These are phyloP conservation scores for Albugo laibachii DNA, from an alignment of 352 stramenopile species.

Conservation along the genomic window DNA sequence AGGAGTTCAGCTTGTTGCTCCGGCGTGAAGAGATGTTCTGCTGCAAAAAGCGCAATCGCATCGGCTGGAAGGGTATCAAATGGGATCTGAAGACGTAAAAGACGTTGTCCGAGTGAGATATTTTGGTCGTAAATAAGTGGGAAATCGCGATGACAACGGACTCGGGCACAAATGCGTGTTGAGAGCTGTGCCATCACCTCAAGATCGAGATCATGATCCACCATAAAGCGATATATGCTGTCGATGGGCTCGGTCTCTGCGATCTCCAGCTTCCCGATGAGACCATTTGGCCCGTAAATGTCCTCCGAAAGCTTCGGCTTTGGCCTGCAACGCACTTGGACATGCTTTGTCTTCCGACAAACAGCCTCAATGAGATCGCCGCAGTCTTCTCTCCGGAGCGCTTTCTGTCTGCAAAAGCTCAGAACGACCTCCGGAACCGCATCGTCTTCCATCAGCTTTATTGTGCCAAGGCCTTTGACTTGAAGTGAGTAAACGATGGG, in stretches of 20 bases:
- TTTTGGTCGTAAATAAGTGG: constrained; percentile 30
- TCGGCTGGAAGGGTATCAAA: too few relatives aligned
- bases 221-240: constrained; percentile 43
- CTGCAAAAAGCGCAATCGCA: too few relatives aligned
- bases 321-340: constrained; percentile 17
- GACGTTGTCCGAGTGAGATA: constrained; percentile 7
- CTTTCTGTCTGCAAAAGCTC: constrained; percentile 16
- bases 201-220: constrained; percentile 20
- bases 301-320: constrained; percentile 27
- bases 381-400: constrained; percentile 11
- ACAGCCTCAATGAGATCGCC: constrained; percentile 20
- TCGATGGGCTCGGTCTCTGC: constrained; percentile 55
- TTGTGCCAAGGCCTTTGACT: constrained; percentile 17
- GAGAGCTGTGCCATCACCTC: constrained; percentile 20
- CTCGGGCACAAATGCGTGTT: constrained; percentile 12
- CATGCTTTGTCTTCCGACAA: constrained; percentile 10
- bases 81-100: too few relatives aligned
- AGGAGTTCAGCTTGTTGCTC: too few relatives aligned
- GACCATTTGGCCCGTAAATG: constrained; percentile 5
- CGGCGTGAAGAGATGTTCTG: too few relatives aligned
- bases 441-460: constrained; percentile 28
- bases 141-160: constrained; percentile 16
- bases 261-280: constrained; percentile 33
- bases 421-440: constrained; percentile 28
- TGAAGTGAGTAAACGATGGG: constrained; percentile 20